These are phyloP conservation scores for Scalesia atractyloides DNA, from an alignment of 129 eudicot genomes.

Conservation along the genomic window DNA sequence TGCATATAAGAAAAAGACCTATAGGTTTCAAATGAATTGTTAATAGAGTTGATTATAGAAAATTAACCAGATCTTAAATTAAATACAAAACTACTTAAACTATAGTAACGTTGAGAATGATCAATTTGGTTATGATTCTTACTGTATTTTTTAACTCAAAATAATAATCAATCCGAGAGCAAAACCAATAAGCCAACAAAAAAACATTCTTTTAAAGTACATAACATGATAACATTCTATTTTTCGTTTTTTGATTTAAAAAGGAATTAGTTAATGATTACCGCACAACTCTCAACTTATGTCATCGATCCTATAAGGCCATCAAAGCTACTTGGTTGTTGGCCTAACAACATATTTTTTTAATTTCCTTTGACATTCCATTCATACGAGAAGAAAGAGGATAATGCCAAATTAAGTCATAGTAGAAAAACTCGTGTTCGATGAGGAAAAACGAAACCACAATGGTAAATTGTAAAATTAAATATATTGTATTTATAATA, in stretches of 20 bases:
- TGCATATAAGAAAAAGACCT: no score
- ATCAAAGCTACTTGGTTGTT: conserved; percentile 44
- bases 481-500: no score
- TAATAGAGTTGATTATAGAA: no score
- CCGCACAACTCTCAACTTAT: conserved; percentile 38
- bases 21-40: no score
- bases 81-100: background rate
- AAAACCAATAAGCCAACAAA: background rate
- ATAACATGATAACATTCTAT: background rate
- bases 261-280: conserved; percentile 33
- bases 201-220: background rate
- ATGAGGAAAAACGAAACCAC: background rate
- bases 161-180: background rate
- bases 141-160: no score
- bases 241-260: conserved; percentile 9
- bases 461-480: no score
- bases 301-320: conserved; percentile 40
- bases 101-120: background rate
- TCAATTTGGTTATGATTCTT: no score
- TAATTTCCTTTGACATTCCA: conserved; percentile 32
- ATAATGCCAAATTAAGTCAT: conserved; percentile 23
- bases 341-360: conserved; percentile 36
- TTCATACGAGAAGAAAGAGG: background rate
- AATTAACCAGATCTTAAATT: no score
- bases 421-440: background rate